These are phyloP conservation scores for Angomonas desouzai DNA, from an alignment of 208 protist species.

Conservation along the genomic window DNA sequence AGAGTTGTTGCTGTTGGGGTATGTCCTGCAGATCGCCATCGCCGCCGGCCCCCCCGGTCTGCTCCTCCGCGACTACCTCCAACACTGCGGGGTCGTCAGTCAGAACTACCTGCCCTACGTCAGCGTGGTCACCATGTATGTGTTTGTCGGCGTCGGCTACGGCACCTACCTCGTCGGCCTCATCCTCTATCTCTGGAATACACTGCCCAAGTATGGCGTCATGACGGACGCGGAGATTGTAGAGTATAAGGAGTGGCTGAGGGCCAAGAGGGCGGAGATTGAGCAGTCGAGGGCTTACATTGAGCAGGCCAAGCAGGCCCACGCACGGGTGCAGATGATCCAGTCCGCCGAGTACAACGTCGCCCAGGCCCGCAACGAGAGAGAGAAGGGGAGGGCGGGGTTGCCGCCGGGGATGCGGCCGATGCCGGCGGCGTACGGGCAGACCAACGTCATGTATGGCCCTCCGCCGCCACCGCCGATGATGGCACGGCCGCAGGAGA, in stretches of 20 bases:
- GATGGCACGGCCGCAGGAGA: no score
- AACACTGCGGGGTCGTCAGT: constrained; percentile 33
- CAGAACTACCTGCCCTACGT: constrained; percentile 53
- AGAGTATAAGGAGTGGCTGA: constrained; percentile 76
- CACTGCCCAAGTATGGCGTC: constrained; percentile 72
- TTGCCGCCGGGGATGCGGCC: background rate
- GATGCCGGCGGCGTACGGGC: background rate
- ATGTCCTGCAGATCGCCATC: constrained; percentile 39
- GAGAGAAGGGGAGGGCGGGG: constrained; percentile 5
- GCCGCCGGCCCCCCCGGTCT: constrained; percentile 24
- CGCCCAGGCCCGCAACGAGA: constrained; percentile 2
- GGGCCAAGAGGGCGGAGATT: constrained; percentile 26
- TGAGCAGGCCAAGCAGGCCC: constrained; percentile 46
- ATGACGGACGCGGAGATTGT: constrained; percentile 65
- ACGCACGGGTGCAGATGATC: constrained; percentile 48
- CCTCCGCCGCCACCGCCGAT: constrained; percentile 3
- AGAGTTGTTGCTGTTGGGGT: constrained; percentile 55
- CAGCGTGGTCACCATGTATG: constrained; percentile 34
- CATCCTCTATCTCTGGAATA: constrained; percentile 61
- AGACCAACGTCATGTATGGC: background rate
- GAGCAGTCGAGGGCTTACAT: constrained; percentile 40
- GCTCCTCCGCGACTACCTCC: constrained; percentile 58
- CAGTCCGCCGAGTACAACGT: constrained; percentile 17
- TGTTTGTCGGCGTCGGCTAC: constrained; percentile 51
- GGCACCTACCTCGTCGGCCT: constrained; percentile 42